phyloP scores from a whole-genome alignment of 768 basidiomycete genomes.

The Mycena alexandri region DNA sequence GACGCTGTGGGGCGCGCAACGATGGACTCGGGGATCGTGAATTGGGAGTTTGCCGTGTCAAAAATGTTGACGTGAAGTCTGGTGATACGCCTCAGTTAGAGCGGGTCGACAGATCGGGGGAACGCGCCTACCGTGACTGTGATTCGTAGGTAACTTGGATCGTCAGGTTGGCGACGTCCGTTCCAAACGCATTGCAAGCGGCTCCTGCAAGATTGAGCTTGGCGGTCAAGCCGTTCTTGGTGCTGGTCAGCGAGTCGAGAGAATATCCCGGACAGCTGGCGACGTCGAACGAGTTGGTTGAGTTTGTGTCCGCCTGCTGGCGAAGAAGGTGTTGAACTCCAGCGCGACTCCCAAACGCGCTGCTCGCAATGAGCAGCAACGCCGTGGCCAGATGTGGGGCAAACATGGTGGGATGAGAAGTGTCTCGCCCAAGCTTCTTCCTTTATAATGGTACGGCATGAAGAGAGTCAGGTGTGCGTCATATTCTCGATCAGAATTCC shows the following conservation, averaged over 20 bases:
- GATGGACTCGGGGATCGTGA: slow-evolving; percentile 71
- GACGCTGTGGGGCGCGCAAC: slow-evolving; percentile 26
- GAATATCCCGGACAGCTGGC: slow-evolving; percentile 63
- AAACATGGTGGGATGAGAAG: slow-evolving; percentile 10
- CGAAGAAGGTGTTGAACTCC: neutral
- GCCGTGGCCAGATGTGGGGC: slow-evolving; percentile 8
- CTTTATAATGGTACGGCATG: too few species aligned
- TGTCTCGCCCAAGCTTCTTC: too few species aligned
- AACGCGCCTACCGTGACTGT: slow-evolving; percentile 53
- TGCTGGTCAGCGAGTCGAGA: slow-evolving; percentile 58
- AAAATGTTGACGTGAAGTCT: slow-evolving; percentile 79
- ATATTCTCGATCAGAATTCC: too few species aligned
- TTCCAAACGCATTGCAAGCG: slow-evolving; percentile 76
- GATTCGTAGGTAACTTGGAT: slow-evolving; percentile 78
- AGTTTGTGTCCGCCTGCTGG: too few species aligned
- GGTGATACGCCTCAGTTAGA: neutral
- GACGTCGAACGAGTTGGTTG: slow-evolving; percentile 8
- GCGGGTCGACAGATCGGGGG: neutral
- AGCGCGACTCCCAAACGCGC: neutral
- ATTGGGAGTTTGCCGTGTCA: slow-evolving; percentile 73
- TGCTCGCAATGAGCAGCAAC: slow-evolving; percentile 11
- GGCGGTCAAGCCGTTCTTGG: slow-evolving; percentile 64
- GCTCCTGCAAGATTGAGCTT: slow-evolving; percentile 64
- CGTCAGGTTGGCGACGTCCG: slow-evolving; percentile 69
- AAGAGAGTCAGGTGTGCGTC: too few species aligned